Conservation (phyloP, 2,329 filamentous ascomycete genomes). For the Botrytis byssoidea region DNA sequence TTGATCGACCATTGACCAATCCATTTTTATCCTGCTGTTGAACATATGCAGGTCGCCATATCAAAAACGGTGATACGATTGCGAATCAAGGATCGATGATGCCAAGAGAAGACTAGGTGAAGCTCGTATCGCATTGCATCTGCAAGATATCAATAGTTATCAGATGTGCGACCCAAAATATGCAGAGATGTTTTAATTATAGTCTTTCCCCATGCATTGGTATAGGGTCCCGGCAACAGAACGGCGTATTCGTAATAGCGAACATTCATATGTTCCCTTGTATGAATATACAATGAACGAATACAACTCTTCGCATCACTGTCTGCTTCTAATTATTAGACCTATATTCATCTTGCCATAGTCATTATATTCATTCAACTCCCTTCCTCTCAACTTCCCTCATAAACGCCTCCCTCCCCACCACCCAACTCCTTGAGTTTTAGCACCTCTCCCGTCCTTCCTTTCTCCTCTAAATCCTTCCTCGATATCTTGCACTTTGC, state of each 20-base stretch:
- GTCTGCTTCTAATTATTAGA: background rate
- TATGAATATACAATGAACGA: background rate
- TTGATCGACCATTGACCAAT: background rate
- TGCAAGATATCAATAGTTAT: constrained; percentile 1
- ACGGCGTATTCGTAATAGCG: background rate
- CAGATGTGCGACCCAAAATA: background rate
- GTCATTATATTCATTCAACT: background rate
- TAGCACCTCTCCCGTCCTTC: constrained; percentile 25
- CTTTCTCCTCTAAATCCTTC: constrained; percentile 42
- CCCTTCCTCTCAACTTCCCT: constrained; percentile 18
- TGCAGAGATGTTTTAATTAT: background rate
- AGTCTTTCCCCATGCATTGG: background rate
- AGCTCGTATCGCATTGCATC: background rate
- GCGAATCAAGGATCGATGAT: background rate
- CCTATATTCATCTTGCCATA: background rate
- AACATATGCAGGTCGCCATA: background rate
- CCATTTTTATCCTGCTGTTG: background rate
- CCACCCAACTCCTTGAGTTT: background rate
- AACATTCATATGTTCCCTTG: background rate
- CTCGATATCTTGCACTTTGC: constrained; percentile 43
- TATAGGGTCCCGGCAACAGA: background rate
- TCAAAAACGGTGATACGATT: background rate
- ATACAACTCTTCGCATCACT: background rate
- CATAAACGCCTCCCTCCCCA: constrained; percentile 27
- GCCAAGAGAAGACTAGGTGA: background rate